These are phyloP conservation scores for Globisporangium barbulae DNA, from an alignment of 352 stramenopile species.

Conservation along the genomic window DNA sequence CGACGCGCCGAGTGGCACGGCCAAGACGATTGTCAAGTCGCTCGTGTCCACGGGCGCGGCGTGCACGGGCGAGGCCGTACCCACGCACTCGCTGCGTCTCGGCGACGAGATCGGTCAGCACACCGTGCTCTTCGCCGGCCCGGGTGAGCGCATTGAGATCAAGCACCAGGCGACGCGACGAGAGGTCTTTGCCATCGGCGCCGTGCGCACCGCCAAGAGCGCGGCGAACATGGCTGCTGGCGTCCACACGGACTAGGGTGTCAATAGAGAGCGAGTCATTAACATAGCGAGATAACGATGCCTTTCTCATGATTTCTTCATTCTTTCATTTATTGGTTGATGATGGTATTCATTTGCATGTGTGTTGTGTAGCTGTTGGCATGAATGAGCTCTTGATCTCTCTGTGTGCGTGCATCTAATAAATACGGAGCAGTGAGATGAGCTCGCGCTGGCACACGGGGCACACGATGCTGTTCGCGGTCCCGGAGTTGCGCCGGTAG, in stretches of 20 bases:
- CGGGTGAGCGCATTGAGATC: constrained; percentile 81
- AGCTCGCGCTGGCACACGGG: constrained; percentile 81
- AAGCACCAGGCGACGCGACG: constrained; percentile 76
- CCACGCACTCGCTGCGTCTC: constrained; percentile 68
- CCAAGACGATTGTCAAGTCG: constrained; percentile 76
- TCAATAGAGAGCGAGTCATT: background rate
- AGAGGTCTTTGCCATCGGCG: constrained; percentile 81
- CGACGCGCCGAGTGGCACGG: constrained; percentile 75
- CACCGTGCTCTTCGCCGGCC: constrained; percentile 76
- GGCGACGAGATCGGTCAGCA: constrained; percentile 82
- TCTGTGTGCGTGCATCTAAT: constrained; percentile 22
- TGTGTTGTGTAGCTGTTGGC: background rate
- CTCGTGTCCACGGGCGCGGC: constrained; percentile 52
- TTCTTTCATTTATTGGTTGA: background rate
- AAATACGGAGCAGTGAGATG: constrained; percentile 79
- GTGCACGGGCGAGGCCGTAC: constrained; percentile 44
- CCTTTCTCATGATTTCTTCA: background rate
- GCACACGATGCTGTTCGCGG: constrained; percentile 47
- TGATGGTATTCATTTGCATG: constrained; percentile 6
- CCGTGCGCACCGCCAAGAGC: constrained; percentile 60
- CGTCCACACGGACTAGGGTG: constrained; percentile 47
- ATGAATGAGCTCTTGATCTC: constrained; percentile 1
- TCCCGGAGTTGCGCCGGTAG: constrained; percentile 45
- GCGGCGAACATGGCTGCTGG: constrained; percentile 41
- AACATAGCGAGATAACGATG: background rate